A percentile compares a stretch with the other conserved stretches of the same genome.
These are phyloP conservation scores for Leptodontidium sp. DNA, from an alignment of 2,329 filamentous ascomycete genomes.

Conservation along the genomic window DNA sequence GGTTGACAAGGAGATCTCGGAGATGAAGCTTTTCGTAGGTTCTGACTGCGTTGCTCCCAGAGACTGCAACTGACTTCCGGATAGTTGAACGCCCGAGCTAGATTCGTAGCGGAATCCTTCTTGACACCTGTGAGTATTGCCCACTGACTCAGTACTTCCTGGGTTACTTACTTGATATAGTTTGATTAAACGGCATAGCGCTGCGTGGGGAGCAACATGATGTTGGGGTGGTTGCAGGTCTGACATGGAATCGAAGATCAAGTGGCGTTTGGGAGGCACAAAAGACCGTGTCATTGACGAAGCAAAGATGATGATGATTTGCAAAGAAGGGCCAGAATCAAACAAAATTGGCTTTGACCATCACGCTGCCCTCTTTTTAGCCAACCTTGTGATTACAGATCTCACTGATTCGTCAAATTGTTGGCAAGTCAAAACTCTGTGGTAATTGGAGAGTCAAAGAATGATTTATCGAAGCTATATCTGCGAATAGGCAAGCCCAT, in stretches of 20 bases:
- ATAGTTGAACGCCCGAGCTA: slow-evolving; percentile 92
- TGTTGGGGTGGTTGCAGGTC: slow-evolving; percentile 13
- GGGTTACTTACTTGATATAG: slow-evolving; percentile 28
- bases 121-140: slow-evolving; percentile 77
- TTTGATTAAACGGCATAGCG: slow-evolving; percentile 40
- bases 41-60: neutral
- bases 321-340: neutral
- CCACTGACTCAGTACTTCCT: neutral
- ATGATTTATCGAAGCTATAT: neutral
- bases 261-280: slow-evolving; percentile 24
- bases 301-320: slow-evolving; percentile 10
- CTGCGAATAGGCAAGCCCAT: neutral
- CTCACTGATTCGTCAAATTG: neutral
- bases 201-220: slow-evolving; percentile 15
- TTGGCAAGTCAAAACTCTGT: neutral
- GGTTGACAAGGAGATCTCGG: slow-evolving; percentile 99
- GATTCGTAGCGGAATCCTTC: slow-evolving; percentile 98
- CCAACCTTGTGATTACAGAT: neutral
- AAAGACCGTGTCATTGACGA: slow-evolving; percentile 22
- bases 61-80: slow-evolving; percentile 44
- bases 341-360: neutral
- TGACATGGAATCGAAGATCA: slow-evolving; percentile 19
- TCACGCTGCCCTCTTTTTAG: no score
- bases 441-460: neutral
- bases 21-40: slow-evolving; percentile 99